A percentile compares a stretch with the other conserved stretches of the same genome.
Conservation (phyloP, 1,139 yeast genomes). For the Geotrichum candidum region DNA sequence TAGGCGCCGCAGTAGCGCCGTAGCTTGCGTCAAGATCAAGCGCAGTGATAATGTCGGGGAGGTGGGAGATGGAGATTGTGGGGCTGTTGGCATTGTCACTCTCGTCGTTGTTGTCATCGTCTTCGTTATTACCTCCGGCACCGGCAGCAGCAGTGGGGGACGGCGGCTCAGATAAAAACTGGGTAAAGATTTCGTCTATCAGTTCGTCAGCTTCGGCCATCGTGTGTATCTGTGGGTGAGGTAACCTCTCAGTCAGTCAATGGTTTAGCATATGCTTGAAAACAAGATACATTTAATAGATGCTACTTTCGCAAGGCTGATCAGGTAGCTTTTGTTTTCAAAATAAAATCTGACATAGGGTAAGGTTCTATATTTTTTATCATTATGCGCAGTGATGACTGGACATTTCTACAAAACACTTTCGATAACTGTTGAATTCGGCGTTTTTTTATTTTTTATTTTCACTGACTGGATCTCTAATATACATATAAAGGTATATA, state of each 20-base stretch:
- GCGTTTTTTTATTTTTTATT: not conserved
- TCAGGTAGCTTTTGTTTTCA: not conserved
- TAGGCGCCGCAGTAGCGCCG: not conserved
- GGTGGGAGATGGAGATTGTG: constrained; percentile 2
- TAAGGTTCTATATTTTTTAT: not conserved
- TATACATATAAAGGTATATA: not conserved
- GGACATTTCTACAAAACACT: not conserved
- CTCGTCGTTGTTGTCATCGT: not conserved
- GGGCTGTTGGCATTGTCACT: not conserved
- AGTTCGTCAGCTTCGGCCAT: constrained; percentile 1
- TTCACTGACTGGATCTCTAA: not conserved
- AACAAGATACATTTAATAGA: not conserved
- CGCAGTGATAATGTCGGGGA: constrained; percentile 2
- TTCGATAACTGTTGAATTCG: not conserved
- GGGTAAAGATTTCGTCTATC: constrained; percentile 4
- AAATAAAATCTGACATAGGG: not conserved
- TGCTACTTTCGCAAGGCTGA: not conserved
- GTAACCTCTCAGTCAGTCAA: not conserved
- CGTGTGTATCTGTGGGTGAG: not conserved
- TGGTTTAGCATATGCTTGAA: not conserved
- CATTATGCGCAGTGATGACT: not conserved
- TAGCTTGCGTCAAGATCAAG: constrained; percentile 3
- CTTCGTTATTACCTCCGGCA: constrained; percentile 19
- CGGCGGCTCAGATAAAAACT: constrained; percentile 1
- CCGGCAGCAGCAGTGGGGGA: constrained; percentile 37